Evolutionary conservation across 495 filamentous ascomycete genomes (phyloP).

Genomic region (Pseudomonodictys pantanalensis): DNA sequence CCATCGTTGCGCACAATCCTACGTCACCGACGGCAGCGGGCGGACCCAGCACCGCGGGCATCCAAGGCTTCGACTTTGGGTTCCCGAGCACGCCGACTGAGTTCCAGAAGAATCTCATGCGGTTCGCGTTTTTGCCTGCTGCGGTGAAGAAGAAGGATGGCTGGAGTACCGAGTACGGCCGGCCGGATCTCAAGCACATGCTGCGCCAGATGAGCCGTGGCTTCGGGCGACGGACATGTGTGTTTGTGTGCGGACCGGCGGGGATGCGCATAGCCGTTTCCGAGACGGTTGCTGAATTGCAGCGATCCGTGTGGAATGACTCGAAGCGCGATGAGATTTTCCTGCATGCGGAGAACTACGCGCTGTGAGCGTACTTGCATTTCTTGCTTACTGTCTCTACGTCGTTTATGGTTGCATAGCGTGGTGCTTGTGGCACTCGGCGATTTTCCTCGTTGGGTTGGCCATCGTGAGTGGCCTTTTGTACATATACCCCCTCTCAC

Average conservation of each 20-base stretch:
- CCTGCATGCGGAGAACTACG: conserved; percentile 93
- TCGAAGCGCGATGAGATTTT: conserved; percentile 83
- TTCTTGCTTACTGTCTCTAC: background rate
- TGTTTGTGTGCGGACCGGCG: conserved; percentile 90
- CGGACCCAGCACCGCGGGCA: conserved; percentile 33
- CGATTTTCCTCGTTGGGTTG: too few relatives aligned
- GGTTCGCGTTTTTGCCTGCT: conserved; percentile 73
- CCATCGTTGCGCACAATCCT: conserved; percentile 2
- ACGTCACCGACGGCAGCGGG: conserved; percentile 44
- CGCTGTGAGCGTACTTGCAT: conserved; percentile 56
- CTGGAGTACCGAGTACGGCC: conserved; percentile 90
- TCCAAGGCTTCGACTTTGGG: conserved; percentile 65
- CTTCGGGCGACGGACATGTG: conserved; percentile 80
- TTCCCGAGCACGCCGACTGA: conserved; percentile 73
- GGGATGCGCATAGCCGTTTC: conserved; percentile 84
- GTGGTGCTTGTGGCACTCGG: background rate
- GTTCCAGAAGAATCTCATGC: conserved; percentile 78
- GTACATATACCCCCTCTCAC: background rate
- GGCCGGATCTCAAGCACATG: conserved; percentile 82
- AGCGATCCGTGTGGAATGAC: conserved; percentile 76
- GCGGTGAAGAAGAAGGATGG: conserved; percentile 68
- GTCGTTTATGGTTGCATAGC: background rate
- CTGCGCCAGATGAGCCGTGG: conserved; percentile 73
- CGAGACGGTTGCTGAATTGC: conserved; percentile 75
- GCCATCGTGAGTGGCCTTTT: background rate